Percentiles rank a stretch among this genome's conserved stretches.
Conservation (phyloP, 2,329 filamentous ascomycete species). For the Apiospora malaysiana region DNA sequence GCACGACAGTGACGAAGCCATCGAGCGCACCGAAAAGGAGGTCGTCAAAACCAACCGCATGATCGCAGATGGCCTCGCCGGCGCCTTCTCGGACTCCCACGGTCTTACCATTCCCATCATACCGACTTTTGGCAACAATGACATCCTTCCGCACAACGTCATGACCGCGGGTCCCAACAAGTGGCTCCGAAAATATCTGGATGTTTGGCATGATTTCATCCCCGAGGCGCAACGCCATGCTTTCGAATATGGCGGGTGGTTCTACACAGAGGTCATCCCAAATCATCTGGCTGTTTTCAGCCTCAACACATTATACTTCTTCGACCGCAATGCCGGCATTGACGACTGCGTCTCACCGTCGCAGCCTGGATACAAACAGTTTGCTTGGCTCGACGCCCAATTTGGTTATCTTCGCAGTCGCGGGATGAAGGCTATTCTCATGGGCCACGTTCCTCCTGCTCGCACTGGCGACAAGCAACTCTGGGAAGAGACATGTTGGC, state of each 20-base stretch:
- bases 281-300: slow-evolving; percentile 87
- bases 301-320: slow-evolving; percentile 96
- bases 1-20: slow-evolving; percentile 84
- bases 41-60: slow-evolving; percentile 79
- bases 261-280: slow-evolving; percentile 89
- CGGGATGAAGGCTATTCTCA: slow-evolving; percentile 92
- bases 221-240: slow-evolving; percentile 90
- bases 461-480: slow-evolving; percentile 81
- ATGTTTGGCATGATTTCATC: slow-evolving; percentile 86
- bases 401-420: slow-evolving; percentile 81
- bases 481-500: slow-evolving; percentile 98
- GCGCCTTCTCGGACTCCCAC: slow-evolving; percentile 69
- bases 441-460: slow-evolving; percentile 92
- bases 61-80: slow-evolving; percentile 76
- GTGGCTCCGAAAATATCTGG: slow-evolving; percentile 78
- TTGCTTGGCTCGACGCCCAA: slow-evolving; percentile 95
- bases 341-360: slow-evolving; percentile 82
- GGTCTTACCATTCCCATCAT: slow-evolving; percentile 79
- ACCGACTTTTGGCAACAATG: slow-evolving; percentile 95
- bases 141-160: slow-evolving; percentile 96
- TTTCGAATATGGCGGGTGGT: slow-evolving; percentile 94
- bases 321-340: slow-evolving; percentile 88
- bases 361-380: slow-evolving; percentile 90
- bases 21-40: slow-evolving; percentile 76
- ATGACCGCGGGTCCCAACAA: slow-evolving; percentile 83